Conservation (phyloP, 1,284 basidiomycete species). For the Cryptococcus amylolentus region DNA sequence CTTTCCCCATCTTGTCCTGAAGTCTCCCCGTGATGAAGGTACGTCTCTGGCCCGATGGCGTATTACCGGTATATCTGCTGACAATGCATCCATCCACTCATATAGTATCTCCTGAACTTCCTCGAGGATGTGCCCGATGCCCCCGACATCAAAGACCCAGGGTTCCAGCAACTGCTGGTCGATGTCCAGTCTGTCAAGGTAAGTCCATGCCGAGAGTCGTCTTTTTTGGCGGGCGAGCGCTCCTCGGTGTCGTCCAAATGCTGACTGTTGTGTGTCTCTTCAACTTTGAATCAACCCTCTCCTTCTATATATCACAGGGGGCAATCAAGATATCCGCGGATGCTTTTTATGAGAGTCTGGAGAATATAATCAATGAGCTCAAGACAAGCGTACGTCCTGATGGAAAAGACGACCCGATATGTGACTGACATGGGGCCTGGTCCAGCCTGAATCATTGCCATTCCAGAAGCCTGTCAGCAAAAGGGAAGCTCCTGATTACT, state of each 20-base stretch:
- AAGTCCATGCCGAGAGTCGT: conserved; percentile 14
- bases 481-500: conserved; percentile 83
- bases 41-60: conserved; percentile 10
- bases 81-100: conserved; percentile 28
- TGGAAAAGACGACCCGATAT: not conserved
- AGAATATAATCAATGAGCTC: conserved; percentile 78
- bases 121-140: conserved; percentile 47
- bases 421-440: conserved; percentile 4
- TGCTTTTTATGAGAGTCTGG: conserved; percentile 84
- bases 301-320: not conserved
- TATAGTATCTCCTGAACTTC: conserved; percentile 50
- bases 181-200: conserved; percentile 50
- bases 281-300: not conserved
- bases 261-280: not conserved
- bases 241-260: not conserved
- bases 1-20: conserved; percentile 4
- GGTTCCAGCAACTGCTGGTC: conserved; percentile 48
- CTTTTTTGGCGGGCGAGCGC: conserved; percentile 1
- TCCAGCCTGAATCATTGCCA: conserved; percentile 75
- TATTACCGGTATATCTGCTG: conserved; percentile 2
- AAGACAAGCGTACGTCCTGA: conserved; percentile 64
- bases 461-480: conserved; percentile 86
- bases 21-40: conserved; percentile 37
- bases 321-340: conserved; percentile 58
- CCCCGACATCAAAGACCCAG: conserved; percentile 44